Conservation (phyloP, 208 protist species). For the Strigomonas oncopelti region DNA sequence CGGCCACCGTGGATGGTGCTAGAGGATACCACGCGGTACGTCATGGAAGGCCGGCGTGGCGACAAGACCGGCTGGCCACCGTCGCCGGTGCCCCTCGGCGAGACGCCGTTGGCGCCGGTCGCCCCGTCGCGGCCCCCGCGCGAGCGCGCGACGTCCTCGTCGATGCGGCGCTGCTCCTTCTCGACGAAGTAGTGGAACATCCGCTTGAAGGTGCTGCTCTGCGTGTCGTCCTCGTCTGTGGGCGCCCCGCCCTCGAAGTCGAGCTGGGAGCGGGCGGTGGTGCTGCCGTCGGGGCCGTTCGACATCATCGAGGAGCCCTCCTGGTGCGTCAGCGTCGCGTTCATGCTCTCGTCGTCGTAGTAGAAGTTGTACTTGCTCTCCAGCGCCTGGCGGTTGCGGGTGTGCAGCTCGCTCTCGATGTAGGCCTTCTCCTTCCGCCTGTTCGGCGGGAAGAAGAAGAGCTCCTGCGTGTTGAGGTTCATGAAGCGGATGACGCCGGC, state of each 20-base stretch:
- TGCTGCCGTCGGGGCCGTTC: background rate
- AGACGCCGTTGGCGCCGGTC: background rate
- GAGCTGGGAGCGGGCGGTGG: constrained; percentile 8
- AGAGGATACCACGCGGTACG: constrained; percentile 48
- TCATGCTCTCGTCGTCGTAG: constrained; percentile 58
- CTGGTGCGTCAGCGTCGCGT: constrained; percentile 10
- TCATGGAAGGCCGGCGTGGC: constrained; percentile 25
- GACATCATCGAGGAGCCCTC: background rate
- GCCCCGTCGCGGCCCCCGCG: constrained; percentile 25
- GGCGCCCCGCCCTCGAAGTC: constrained; percentile 38
- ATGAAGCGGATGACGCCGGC: constrained; percentile 84
- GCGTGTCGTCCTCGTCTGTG: constrained; percentile 23
- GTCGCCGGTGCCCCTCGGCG: background rate
- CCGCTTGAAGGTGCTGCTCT: constrained; percentile 50
- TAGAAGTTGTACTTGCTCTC: constrained; percentile 75
- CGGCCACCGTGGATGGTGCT: constrained; percentile 41
- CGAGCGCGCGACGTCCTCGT: constrained; percentile 45
- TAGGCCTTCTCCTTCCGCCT: constrained; percentile 54
- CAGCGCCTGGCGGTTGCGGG: constrained; percentile 68
- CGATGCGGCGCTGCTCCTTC: constrained; percentile 51
- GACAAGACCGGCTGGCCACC: constrained; percentile 10
- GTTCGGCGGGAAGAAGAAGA: constrained; percentile 80
- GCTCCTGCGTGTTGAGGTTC: constrained; percentile 87
- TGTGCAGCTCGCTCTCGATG: constrained; percentile 64
- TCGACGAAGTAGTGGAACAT: constrained; percentile 68